phyloP scores from a whole-genome alignment of 192 early-diverging fungal genomes.

The Tieghemiomyces parasiticus region DNA sequence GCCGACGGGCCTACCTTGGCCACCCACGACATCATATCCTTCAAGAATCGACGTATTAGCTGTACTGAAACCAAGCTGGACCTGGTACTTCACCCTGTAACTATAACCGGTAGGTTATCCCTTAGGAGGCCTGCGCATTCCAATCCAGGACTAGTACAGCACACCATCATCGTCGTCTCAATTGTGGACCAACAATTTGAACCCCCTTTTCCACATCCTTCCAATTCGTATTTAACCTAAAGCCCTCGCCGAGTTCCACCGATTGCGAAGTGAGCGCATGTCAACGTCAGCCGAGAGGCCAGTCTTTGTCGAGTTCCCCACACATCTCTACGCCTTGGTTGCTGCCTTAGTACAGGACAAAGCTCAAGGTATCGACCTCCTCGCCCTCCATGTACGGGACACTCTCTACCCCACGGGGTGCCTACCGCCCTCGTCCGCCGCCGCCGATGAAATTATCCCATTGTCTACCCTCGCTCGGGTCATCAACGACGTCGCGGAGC shows the following conservation, averaged over 20 bases:
- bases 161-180: no score
- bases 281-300: no score
- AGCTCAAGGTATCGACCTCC: conserved; percentile 14
- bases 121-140: no score
- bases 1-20: no score
- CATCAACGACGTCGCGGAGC: conserved; percentile 18
- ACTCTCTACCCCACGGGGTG: conserved; percentile 25
- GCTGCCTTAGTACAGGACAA: conserved; percentile 28
- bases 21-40: background rate
- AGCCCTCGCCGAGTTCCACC: conserved; percentile 5
- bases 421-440: conserved; percentile 19
- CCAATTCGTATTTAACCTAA: no score
- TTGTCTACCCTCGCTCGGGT: conserved; percentile 15
- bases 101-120: background rate
- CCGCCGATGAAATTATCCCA: background rate
- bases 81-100: background rate
- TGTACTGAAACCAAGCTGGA: background rate
- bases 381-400: conserved; percentile 19
- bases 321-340: conserved; percentile 11
- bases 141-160: no score
- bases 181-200: no score
- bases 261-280: background rate
- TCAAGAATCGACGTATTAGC: background rate
- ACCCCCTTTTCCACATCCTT: no score
- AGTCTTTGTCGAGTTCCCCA: background rate